These are phyloP conservation scores for Mycena albidolilacea DNA, from an alignment of 768 basidiomycete species.

Conservation along the genomic window DNA sequence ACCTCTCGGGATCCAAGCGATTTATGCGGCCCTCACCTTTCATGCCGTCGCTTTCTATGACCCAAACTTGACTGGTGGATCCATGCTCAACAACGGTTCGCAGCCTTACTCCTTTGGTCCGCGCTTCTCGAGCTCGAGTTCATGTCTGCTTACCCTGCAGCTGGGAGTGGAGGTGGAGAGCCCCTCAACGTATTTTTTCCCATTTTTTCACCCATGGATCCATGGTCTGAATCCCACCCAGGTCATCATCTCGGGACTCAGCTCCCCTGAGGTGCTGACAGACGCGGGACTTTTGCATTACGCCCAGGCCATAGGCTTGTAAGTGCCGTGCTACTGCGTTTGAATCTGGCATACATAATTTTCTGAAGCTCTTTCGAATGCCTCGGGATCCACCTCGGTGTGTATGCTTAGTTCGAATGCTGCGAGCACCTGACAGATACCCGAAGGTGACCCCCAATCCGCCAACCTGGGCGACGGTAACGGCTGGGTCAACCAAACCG, in stretches of 20 bases:
- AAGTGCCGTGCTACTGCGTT: constrained; percentile 38
- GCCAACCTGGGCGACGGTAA: constrained; percentile 82
- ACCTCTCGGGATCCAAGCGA: constrained; percentile 26
- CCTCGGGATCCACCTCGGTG: constrained; percentile 65
- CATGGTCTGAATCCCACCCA: constrained; percentile 42
- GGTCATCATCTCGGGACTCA: constrained; percentile 71
- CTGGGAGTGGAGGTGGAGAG: constrained; percentile 56
- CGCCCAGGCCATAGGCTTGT: constrained; percentile 71
- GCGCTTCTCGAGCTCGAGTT: neutral
- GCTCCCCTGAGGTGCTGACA: constrained; percentile 64
- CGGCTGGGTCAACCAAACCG: constrained; percentile 61
- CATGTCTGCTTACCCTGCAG: constrained; percentile 8
- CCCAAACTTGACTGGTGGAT: constrained; percentile 56
- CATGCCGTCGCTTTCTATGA: constrained; percentile 49
- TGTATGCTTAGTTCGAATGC: neutral
- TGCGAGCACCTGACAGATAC: constrained; percentile 68
- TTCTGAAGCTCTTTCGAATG: constrained; percentile 67
- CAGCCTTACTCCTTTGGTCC: neutral
- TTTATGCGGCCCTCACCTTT: constrained; percentile 17
- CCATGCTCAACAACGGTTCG: constrained; percentile 57
- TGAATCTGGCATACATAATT: neutral
- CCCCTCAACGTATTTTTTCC: constrained; percentile 58
- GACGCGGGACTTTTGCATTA: constrained; percentile 64
- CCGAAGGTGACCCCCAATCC: constrained; percentile 66
- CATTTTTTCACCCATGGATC: neutral